These are phyloP conservation scores for Scenedesmus sp. DNA, from an alignment of 163 green algal species.

Conservation along the genomic window DNA sequence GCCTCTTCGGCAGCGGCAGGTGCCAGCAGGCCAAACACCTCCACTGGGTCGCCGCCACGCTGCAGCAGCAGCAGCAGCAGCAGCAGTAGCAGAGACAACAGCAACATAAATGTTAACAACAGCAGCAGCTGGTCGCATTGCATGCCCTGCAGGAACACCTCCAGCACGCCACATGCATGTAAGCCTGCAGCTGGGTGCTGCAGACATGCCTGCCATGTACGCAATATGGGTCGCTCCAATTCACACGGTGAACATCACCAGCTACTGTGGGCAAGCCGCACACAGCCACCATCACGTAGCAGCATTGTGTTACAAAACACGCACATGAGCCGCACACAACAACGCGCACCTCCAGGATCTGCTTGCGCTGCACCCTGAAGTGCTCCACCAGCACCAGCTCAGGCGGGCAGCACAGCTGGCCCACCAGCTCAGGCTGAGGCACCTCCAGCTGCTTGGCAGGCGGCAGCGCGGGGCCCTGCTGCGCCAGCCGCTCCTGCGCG, in stretches of 20 bases:
- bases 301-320: background rate
- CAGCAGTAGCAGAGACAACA: background rate
- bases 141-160: no score
- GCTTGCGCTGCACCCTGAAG: constrained; percentile 50
- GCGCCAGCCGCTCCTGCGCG: background rate
- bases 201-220: no score
- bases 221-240: no score
- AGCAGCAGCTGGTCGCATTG: background rate
- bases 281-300: background rate
- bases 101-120: background rate
- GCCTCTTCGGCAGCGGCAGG: background rate
- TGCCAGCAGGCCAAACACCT: constrained; percentile 42
- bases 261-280: background rate
- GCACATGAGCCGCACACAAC: background rate
- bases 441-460: constrained; percentile 42
- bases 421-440: constrained; percentile 49
- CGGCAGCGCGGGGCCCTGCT: constrained; percentile 44
- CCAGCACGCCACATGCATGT: no score
- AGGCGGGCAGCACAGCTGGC: constrained; percentile 66
- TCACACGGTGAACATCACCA: no score
- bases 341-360: constrained; percentile 32
- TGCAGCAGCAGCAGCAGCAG: constrained; percentile 16
- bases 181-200: no score
- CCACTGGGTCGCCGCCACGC: constrained; percentile 38
- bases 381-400: constrained; percentile 62